Conservation (phyloP, 345 rosid genomes). For the Syzygium aqueum region DNA sequence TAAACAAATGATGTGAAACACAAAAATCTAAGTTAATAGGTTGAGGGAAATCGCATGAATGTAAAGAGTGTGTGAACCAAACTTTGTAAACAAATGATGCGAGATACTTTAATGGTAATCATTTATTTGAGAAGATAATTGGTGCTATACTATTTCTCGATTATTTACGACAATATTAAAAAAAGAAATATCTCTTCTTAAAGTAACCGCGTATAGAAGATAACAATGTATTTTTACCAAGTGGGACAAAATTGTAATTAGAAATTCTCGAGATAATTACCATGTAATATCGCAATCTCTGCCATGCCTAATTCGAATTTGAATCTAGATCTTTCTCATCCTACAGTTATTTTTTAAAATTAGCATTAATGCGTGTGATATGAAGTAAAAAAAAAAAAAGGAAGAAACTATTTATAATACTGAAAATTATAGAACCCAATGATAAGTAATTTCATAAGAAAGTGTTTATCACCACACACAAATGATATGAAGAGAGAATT, state of each 20-base stretch:
- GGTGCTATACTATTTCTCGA: neutral
- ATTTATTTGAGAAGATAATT: neutral
- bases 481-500: neutral
- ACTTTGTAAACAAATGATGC: neutral
- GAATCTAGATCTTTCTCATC: neutral
- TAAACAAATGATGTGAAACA: neutral
- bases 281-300: neutral
- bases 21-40: neutral
- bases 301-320: neutral
- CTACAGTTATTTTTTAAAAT: neutral
- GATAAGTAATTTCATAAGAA: neutral
- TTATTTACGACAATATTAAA: neutral
- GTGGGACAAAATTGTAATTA: neutral
- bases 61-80: neutral
- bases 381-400: neutral
- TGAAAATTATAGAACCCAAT: neutral
- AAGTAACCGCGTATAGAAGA: rapidly evolving
- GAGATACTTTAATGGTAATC: rapidly evolving
- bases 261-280: neutral
- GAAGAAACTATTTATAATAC: neutral
- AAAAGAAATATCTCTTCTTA: neutral
- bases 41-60: rapidly evolving
- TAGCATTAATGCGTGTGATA: neutral
- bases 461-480: neutral
- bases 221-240: neutral